phyloP scores from a whole-genome alignment of 192 early-diverging fungal genomes.

The Radiomyces spectabilis region DNA sequence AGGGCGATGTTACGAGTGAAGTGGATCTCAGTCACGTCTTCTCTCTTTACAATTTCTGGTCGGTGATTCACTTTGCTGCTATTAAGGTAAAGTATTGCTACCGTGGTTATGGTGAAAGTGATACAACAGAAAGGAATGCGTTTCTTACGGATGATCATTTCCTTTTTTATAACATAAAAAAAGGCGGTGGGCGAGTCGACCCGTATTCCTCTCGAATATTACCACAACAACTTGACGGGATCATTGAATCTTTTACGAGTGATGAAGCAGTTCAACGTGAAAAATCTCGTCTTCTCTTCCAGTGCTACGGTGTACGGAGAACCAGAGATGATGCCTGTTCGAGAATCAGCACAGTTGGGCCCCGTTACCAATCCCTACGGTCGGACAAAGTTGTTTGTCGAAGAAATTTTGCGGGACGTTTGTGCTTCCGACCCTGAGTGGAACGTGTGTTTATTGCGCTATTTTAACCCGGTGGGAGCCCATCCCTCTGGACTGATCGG shows the following conservation, averaged over 20 bases:
- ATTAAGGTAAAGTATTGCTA: conserved; percentile 47
- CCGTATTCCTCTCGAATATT: conserved; percentile 78
- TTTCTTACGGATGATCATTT: too few species aligned
- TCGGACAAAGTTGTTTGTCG: conserved; percentile 91
- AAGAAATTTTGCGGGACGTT: conserved; percentile 75
- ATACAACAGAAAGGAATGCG: too few species aligned
- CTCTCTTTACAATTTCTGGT: conserved; percentile 52
- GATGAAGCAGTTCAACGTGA: conserved; percentile 76
- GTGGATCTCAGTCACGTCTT: conserved; percentile 65
- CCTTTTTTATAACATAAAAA: background rate
- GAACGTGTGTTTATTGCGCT: conserved; percentile 65
- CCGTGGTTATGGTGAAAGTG: too few species aligned
- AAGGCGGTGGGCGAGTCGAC: conserved; percentile 75
- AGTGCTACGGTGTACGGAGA: conserved; percentile 89
- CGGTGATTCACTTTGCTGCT: conserved; percentile 85
- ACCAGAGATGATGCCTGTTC: conserved; percentile 63
- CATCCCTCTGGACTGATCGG: conserved; percentile 87
- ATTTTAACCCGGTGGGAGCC: conserved; percentile 95
- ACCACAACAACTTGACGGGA: conserved; percentile 90
- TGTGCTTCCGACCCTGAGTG: conserved; percentile 51
- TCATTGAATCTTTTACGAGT: conserved; percentile 76
- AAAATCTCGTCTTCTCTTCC: conserved; percentile 91
- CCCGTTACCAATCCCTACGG: conserved; percentile 92
- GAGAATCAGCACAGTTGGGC: conserved; percentile 56
- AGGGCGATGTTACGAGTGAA: conserved; percentile 72